Conservation (phyloP, 2,329 filamentous ascomycete genomes). For the Tolypocladium amazonense region DNA sequence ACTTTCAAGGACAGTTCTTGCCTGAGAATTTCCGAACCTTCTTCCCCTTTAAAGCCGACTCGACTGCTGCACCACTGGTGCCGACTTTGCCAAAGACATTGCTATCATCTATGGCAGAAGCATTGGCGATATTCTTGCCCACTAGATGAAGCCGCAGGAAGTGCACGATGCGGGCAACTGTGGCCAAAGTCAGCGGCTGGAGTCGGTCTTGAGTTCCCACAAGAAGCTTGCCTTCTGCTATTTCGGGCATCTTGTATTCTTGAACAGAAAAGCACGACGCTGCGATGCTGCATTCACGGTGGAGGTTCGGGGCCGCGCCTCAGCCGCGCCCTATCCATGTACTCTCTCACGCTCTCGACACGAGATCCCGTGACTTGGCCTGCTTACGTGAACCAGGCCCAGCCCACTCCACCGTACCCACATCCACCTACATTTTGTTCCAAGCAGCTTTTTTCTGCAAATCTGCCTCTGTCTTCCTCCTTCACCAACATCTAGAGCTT, state of each 20-base stretch:
- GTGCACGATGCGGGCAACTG: conserved; percentile 76
- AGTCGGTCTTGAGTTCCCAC: not conserved
- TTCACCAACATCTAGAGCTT: conserved; percentile 10
- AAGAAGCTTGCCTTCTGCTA: conserved; percentile 41
- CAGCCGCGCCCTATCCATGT: not conserved
- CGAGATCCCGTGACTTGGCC: conserved; percentile 18
- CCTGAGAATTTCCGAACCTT: conserved; percentile 28
- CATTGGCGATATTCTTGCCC: conserved; percentile 64
- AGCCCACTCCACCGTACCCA: conserved; percentile 8
- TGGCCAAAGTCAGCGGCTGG: not conserved
- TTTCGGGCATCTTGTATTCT: conserved; percentile 44
- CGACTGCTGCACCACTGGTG: conserved; percentile 64
- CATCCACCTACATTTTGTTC: conserved; percentile 13
- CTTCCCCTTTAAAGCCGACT: conserved; percentile 63
- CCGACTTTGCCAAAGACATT: conserved; percentile 89
- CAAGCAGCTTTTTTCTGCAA: conserved; percentile 15
- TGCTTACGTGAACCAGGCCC: conserved; percentile 10
- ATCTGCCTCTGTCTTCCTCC: conserved; percentile 10
- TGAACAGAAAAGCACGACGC: not conserved
- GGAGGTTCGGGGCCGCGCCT: not conserved
- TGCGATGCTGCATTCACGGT: not conserved
- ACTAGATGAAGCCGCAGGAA: conserved; percentile 76
- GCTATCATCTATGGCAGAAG: conserved; percentile 64
- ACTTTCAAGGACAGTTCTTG: no score
- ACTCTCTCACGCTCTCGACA: conserved; percentile 13